Percentiles rank a stretch among this genome's conserved stretches.
Evolutionary conservation across 331 rosid species (phyloP).

Genomic region (Quercus tomentella): DNA sequence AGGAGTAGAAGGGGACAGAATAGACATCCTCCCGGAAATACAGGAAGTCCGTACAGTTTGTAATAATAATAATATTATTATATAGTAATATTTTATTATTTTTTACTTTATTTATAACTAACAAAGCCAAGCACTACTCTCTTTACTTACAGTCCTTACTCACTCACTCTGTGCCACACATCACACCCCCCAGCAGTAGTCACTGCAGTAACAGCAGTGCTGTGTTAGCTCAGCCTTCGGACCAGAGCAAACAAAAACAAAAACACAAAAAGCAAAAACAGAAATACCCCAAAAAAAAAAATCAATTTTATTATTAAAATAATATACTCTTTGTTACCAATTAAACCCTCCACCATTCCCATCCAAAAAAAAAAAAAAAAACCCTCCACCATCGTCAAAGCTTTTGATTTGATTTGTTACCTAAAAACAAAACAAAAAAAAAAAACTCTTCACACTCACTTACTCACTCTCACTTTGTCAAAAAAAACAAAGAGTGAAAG

Average conservation of each 20-base stretch:
- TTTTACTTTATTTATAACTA: constrained; percentile 16
- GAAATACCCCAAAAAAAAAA: neutral
- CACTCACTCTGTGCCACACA: constrained; percentile 66
- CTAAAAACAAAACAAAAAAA: constrained; percentile 32
- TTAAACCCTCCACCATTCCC: constrained; percentile 16
- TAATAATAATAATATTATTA: too few species aligned
- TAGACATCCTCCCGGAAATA: constrained; percentile 97
- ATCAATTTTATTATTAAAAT: constrained; percentile 23
- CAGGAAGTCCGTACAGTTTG: constrained; percentile 71
- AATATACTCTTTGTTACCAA: neutral
- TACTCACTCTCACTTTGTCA: constrained; percentile 14
- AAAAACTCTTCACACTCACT: constrained; percentile 17
- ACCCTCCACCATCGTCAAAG: constrained; percentile 24
- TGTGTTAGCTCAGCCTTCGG: constrained; percentile 40
- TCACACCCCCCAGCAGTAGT: constrained; percentile 62
- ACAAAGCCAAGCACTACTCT: constrained; percentile 6
- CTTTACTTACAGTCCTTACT: neutral
- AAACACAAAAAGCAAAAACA: neutral
- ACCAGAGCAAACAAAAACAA: constrained; percentile 1
- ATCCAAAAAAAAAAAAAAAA: too few species aligned
- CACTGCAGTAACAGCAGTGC: constrained; percentile 75
- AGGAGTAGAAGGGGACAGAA: constrained; percentile 87
- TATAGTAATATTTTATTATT: too few species aligned
- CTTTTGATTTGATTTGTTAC: constrained; percentile 42
- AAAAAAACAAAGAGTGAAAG: neutral